These are phyloP conservation scores for Trichophyton schoenleinii DNA, from an alignment of 2,329 filamentous ascomycete species.

Conservation along the genomic window DNA sequence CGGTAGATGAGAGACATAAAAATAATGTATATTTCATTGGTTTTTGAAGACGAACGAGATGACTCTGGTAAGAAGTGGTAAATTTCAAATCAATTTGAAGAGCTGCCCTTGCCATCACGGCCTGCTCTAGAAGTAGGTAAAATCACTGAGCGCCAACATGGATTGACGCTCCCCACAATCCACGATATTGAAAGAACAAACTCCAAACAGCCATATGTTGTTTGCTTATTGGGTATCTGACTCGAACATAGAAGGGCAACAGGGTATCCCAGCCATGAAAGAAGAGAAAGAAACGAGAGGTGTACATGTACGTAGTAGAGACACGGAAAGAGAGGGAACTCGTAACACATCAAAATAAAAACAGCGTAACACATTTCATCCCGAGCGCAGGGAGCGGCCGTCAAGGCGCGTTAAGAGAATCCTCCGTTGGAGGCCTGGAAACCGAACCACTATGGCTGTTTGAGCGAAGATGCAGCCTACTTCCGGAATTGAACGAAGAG, in stretches of 20 bases:
- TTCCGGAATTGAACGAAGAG: constrained; percentile 20
- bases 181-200: neutral
- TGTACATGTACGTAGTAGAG: no score
- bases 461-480: constrained; percentile 29
- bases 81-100: no score
- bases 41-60: no score
- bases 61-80: no score
- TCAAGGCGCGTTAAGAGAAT: neutral
- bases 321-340: no score
- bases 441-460: constrained; percentile 16
- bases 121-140: neutral
- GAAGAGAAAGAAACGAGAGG: neutral
- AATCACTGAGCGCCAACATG: neutral
- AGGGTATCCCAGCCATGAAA: neutral
- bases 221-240: constrained; percentile 1
- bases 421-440: neutral
- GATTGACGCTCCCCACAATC: neutral
- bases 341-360: no score
- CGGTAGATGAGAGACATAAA: neutral
- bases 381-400: neutral
- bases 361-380: neutral
- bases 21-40: no score
- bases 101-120: no score
- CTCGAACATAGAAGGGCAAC: neutral
- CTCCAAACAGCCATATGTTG: neutral